Conservation (phyloP, 2,329 filamentous ascomycete genomes). For the Penicillium crustosum region DNA sequence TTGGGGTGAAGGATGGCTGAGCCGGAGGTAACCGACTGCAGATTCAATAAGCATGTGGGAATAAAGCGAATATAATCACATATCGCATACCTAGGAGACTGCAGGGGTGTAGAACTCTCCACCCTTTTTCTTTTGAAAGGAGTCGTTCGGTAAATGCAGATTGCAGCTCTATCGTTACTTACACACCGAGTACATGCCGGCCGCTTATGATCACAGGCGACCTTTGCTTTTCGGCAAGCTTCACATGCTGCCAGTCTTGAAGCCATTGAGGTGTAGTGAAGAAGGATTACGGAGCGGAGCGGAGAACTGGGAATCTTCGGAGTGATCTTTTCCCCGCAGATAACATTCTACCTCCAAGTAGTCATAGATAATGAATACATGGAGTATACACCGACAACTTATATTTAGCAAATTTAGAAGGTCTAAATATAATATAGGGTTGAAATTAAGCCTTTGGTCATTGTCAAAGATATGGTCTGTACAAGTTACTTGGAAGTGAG, state of each 20-base stretch:
- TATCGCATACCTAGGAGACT: conserved; percentile 8
- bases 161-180: conserved; percentile 13
- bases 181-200: conserved; percentile 25
- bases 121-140: conserved; percentile 27
- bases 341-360: not conserved
- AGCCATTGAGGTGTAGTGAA: conserved; percentile 17
- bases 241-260: conserved; percentile 27
- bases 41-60: not conserved
- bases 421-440: not conserved
- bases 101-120: conserved; percentile 15
- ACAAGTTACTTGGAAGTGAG: not conserved
- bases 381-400: not conserved
- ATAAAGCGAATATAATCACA: not conserved
- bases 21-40: conserved; percentile 18
- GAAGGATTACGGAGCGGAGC: conserved; percentile 11
- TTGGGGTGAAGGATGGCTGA: conserved; percentile 20
- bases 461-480: not conserved
- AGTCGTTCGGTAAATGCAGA: conserved; percentile 29
- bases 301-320: conserved; percentile 18
- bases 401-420: not conserved
- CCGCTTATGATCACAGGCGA: conserved; percentile 26
- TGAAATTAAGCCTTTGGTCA: too few species aligned
- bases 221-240: conserved; percentile 26
- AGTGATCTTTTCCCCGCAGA: conserved; percentile 1
- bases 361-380: not conserved